Conservation (phyloP, 1,284 basidiomycete species). For the Porogramme epimiltina region DNA sequence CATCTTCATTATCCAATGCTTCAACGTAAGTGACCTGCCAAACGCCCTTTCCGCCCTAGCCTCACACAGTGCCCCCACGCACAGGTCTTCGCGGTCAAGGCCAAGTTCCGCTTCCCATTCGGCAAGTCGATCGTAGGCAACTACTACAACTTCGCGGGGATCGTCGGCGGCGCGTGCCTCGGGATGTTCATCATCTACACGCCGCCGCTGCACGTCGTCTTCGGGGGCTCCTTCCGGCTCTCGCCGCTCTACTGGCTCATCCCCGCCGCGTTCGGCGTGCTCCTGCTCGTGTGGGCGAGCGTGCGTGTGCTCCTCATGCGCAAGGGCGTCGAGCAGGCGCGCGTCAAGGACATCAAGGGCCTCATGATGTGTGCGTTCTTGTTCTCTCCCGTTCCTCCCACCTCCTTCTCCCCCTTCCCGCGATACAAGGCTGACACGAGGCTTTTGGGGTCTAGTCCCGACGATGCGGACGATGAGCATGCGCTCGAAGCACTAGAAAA, state of each 20-base stretch:
- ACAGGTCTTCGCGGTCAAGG: conserved; percentile 70
- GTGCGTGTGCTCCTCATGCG: conserved; percentile 58
- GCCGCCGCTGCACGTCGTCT: conserved; percentile 67
- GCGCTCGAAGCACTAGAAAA: conserved; percentile 42
- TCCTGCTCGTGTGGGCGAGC: conserved; percentile 62
- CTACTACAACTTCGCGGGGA: conserved; percentile 67
- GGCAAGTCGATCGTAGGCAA: conserved; percentile 57
- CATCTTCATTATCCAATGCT: conserved; percentile 69
- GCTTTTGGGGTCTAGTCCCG: conserved; percentile 45
- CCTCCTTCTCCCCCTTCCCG: not conserved
- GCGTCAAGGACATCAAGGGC: conserved; percentile 66
- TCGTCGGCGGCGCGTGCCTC: conserved; percentile 59
- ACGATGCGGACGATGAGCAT: conserved; percentile 70
- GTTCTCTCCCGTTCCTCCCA: conserved; percentile 10
- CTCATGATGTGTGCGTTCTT: conserved; percentile 73
- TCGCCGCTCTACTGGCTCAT: conserved; percentile 72
- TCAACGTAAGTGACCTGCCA: conserved; percentile 56
- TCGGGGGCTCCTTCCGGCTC: conserved; percentile 58
- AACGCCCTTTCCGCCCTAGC: not conserved
- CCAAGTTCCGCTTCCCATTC: conserved; percentile 63
- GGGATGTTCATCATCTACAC: conserved; percentile 72
- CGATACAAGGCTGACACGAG: not conserved
- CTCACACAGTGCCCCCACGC: not conserved
- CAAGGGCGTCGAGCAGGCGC: conserved; percentile 53
- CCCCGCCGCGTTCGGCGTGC: conserved; percentile 58